Evolutionary conservation across 2,329 filamentous ascomycete species (phyloP).

Genomic region (Cercospora sp.): DNA sequence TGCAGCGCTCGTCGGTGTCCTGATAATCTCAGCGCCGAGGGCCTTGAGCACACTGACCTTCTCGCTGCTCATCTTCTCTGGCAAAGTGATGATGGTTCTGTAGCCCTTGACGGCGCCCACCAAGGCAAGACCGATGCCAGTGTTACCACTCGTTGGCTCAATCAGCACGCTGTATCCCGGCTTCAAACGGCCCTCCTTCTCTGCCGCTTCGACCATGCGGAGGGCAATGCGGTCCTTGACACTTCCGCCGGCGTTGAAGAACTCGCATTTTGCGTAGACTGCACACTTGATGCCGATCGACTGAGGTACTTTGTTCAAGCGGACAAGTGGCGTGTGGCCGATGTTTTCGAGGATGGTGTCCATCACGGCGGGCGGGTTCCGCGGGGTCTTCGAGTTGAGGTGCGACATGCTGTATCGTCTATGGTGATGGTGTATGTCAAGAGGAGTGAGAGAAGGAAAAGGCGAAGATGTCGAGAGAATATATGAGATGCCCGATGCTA

Average conservation of each 20-base stretch:
- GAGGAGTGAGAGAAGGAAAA: constrained; percentile 4
- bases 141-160: constrained; percentile 97
- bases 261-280: constrained; percentile 45
- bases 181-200: constrained; percentile 88
- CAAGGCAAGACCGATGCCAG: constrained; percentile 91
- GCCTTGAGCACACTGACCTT: constrained; percentile 95
- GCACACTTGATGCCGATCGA: constrained; percentile 80
- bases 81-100: constrained; percentile 96
- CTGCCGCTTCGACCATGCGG: constrained; percentile 96
- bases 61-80: constrained; percentile 98
- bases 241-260: constrained; percentile 70
- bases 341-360: constrained; percentile 81
- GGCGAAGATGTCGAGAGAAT: background rate
- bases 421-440: background rate
- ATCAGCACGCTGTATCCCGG: constrained; percentile 89
- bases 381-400: constrained; percentile 47
- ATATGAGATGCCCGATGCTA: background rate
- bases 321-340: constrained; percentile 92
- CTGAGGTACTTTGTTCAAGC: constrained; percentile 88
- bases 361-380: constrained; percentile 58
- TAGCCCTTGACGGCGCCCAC: constrained; percentile 96
- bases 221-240: constrained; percentile 92
- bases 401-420: constrained; percentile 34
- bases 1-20: constrained; percentile 92
- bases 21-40: constrained; percentile 93